A percentile compares a stretch with the other conserved stretches of the same genome.
Evolutionary conservation across 2,329 filamentous ascomycete species (phyloP).

Genomic region (Fonsecaea multimorphosa): DNA sequence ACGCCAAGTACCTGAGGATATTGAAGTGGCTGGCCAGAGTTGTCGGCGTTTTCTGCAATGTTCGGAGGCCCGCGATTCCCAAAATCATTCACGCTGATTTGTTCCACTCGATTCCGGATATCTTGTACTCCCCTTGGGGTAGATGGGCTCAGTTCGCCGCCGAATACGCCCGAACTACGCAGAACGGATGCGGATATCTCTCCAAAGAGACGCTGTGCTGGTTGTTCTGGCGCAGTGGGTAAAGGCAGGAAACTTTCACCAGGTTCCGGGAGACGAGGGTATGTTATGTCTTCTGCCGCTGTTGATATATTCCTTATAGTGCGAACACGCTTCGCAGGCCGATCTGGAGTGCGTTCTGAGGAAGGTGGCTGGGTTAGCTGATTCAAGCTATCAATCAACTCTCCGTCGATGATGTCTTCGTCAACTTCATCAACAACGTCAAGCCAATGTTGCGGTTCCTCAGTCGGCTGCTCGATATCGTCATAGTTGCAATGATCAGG

Average conservation of each 20-base stretch:
- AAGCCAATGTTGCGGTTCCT: conserved; percentile 52
- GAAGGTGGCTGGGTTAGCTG: conserved; percentile 35
- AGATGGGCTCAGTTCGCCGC: conserved; percentile 32
- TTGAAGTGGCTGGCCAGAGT: conserved; percentile 44
- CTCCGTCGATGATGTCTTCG: conserved; percentile 41
- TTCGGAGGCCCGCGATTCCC: conserved; percentile 38
- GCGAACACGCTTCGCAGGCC: conserved; percentile 45
- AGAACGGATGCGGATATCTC: conserved; percentile 65
- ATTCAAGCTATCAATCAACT: conserved; percentile 33
- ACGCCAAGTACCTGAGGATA: conserved; percentile 48
- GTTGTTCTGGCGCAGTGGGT: conserved; percentile 35
- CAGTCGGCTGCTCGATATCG: conserved; percentile 49
- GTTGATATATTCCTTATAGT: conserved; percentile 22
- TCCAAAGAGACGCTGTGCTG: conserved; percentile 60
- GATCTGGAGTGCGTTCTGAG: conserved; percentile 32
- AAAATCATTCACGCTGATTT: conserved; percentile 49
- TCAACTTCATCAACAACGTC: conserved; percentile 46
- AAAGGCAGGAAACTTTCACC: conserved; percentile 46
- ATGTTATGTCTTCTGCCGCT: conserved; percentile 44
- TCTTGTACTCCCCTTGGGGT: conserved; percentile 26
- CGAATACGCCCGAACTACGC: conserved; percentile 59
- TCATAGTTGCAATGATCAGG: conserved; percentile 66
- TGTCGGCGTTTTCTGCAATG: conserved; percentile 41
- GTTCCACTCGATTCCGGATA: conserved; percentile 40
- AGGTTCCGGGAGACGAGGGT: conserved; percentile 50